Conservation (phyloP, 2,329 filamentous ascomycete genomes). For the Corynespora cassiicola region DNA sequence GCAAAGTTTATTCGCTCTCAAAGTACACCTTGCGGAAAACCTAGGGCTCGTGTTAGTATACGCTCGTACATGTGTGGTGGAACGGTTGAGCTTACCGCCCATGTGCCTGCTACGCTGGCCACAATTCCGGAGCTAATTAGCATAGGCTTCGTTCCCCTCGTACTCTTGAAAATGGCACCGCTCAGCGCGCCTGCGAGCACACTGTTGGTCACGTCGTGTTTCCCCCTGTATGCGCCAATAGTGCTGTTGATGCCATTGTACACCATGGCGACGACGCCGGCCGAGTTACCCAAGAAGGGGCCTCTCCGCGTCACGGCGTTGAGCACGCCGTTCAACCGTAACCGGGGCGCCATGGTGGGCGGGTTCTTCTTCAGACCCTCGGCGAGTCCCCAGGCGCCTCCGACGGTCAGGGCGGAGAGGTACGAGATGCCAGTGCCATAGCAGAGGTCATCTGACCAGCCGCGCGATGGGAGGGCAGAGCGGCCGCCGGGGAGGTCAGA, state of each 20-base stretch:
- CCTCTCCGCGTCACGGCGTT: constrained; percentile 93
- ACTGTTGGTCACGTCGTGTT: constrained; percentile 81
- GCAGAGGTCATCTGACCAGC: constrained; percentile 97
- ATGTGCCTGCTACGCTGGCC: constrained; percentile 80
- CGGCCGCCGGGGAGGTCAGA: constrained; percentile 85
- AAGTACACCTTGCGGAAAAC: constrained; percentile 28
- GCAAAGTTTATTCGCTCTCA: constrained; percentile 26
- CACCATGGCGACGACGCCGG: constrained; percentile 91
- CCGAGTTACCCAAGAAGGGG: constrained; percentile 94
- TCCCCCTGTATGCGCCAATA: constrained; percentile 47
- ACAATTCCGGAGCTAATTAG: constrained; percentile 92
- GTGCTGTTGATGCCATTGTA: constrained; percentile 76
- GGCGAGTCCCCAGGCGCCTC: constrained; percentile 89
- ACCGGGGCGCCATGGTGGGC: constrained; percentile 79
- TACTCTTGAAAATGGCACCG: constrained; percentile 97
- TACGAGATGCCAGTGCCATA: constrained; percentile 97
- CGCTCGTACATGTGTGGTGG: background rate
- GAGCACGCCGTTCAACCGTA: constrained; percentile 90
- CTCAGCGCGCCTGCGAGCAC: constrained; percentile 84
- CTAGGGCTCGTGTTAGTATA: constrained; percentile 19
- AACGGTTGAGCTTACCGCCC: constrained; percentile 69
- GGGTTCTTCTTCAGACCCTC: constrained; percentile 82
- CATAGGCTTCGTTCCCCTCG: constrained; percentile 88
- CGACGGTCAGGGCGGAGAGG: constrained; percentile 81
- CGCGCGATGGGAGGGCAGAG: constrained; percentile 89